Evolutionary conservation across 371 early-diverging fungal genomes (phyloP), one percentile per base, ranked within the genome.

Genomic region (Cokeromyces recurvatus): DNA sequence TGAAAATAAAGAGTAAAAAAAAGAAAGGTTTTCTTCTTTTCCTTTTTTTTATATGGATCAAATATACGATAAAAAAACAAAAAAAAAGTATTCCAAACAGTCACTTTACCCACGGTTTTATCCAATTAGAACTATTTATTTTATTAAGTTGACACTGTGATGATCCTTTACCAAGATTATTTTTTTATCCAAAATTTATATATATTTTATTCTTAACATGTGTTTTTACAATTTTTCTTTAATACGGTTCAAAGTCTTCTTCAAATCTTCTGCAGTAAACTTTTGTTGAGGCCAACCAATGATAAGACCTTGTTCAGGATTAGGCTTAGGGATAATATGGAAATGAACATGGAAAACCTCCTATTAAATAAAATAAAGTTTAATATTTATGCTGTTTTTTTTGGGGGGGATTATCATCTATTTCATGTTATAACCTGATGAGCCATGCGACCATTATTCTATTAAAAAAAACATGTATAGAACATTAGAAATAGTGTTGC

Each of bases 321-420:
- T 74, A 27, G 85, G 81, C 75, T 91, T 91, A 24, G 92, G 92
- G 53, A 92, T 92, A 38, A 92, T 71, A 57, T 95, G 95, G 76
- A 92, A 92, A 56, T 95, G 95, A 16, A 92, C 95, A 55, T 95
- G 95, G 37, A 77, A 80, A 11, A 94, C 91, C 34, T 75, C 84
- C 71, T 71, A 46, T n/a, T 23, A 37, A 25, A 27, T 14, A 43
- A 36, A 3, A 36, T 12, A 39, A 10, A 35, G 39, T 14, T 14
- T 43, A 14, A 12, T 10, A 12, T 31, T 44, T 15, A 15, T 34
- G 8, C 2, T n/a, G 29, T 29, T 29, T 8, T 8, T 29, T 29
- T 29, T 29, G 11, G 11, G 29, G 5, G 29, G 5, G n/a, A n/a
- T 34, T 11, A 4, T 34, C 14, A n/a, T 16, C 23, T 24, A 8